A percentile compares a stretch with the other conserved stretches of the same genome.
These are phyloP conservation scores for Globisporangium paroecandrum DNA, from an alignment of 352 stramenopile genomes.

Conservation along the genomic window DNA sequence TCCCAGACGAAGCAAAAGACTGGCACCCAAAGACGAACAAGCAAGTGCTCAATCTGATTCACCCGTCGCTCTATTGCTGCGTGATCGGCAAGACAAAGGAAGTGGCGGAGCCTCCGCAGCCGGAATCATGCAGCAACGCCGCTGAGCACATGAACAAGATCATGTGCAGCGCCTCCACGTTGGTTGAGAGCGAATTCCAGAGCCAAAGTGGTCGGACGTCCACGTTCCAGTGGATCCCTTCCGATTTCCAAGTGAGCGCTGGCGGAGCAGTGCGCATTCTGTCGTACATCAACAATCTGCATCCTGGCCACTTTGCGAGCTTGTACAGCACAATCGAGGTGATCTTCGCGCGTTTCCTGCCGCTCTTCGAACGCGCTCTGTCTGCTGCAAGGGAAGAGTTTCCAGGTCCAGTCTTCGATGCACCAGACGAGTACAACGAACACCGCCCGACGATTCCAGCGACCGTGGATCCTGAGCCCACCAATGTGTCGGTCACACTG, in stretches of 20 bases:
- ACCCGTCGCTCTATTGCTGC: conserved; percentile 62
- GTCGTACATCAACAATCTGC: conserved; percentile 60
- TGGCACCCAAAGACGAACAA: conserved; percentile 51
- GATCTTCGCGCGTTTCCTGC: conserved; percentile 37
- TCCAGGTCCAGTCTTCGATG: background rate
- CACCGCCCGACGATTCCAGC: conserved; percentile 17
- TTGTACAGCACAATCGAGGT: conserved; percentile 32
- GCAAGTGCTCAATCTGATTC: conserved; percentile 53
- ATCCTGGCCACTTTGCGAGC: conserved; percentile 22
- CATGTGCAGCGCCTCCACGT: conserved; percentile 20
- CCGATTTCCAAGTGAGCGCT: conserved; percentile 24
- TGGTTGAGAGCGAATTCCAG: conserved; percentile 20
- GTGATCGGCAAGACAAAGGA: conserved; percentile 33
- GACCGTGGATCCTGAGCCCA: background rate
- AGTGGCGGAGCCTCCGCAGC: background rate
- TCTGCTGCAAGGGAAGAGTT: background rate
- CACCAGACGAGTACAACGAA: conserved; percentile 11
- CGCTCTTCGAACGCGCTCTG: conserved; percentile 36
- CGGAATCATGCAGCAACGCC: background rate
- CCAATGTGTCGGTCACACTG: conserved; percentile 11
- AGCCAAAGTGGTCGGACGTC: background rate
- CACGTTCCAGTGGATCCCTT: conserved; percentile 44
- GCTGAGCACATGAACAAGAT: conserved; percentile 32
- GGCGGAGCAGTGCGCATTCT: conserved; percentile 21
- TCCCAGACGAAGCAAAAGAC: conserved; percentile 40